A percentile compares a stretch with the other conserved stretches of the same genome.
These are phyloP conservation scores for Diaporthe sp. DNA, from an alignment of 2,329 filamentous ascomycete species.

Conservation along the genomic window DNA sequence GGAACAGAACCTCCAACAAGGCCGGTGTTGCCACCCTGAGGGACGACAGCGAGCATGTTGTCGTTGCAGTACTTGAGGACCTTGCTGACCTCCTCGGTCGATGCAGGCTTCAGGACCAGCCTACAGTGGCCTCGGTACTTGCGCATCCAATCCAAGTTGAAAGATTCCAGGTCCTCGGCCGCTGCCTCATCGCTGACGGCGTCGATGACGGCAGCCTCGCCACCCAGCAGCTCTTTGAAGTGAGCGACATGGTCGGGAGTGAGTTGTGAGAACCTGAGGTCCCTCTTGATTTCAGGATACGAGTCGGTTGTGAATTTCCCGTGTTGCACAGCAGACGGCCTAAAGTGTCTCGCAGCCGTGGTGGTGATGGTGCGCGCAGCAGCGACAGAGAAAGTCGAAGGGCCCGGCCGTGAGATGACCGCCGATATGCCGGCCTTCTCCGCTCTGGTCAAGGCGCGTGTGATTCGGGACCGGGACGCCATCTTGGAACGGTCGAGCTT, in stretches of 20 bases:
- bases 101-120: constrained; percentile 87
- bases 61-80: constrained; percentile 96
- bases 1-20: constrained; percentile 95
- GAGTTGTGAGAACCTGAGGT: constrained; percentile 80
- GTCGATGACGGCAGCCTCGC: constrained; percentile 85
- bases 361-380: constrained; percentile 43
- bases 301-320: constrained; percentile 85
- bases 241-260: constrained; percentile 83
- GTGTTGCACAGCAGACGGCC: constrained; percentile 42
- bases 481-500: constrained; percentile 27
- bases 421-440: constrained; percentile 33
- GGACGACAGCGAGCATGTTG: constrained; percentile 90
- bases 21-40: constrained; percentile 96
- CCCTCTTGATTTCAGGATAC: constrained; percentile 85
- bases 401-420: constrained; percentile 26
- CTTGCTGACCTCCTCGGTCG: constrained; percentile 89
- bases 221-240: constrained; percentile 86
- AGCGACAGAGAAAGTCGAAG: constrained; percentile 30
- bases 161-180: constrained; percentile 85
- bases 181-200: constrained; percentile 79
- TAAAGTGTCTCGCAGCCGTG: constrained; percentile 45
- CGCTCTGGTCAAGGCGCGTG: constrained; percentile 35
- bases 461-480: constrained; percentile 35
- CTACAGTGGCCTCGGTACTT: constrained; percentile 94
- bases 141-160: constrained; percentile 99